Evolutionary conservation across 2,329 filamentous ascomycete genomes (phyloP).

Genomic region (Sclerotinia nivalis): DNA sequence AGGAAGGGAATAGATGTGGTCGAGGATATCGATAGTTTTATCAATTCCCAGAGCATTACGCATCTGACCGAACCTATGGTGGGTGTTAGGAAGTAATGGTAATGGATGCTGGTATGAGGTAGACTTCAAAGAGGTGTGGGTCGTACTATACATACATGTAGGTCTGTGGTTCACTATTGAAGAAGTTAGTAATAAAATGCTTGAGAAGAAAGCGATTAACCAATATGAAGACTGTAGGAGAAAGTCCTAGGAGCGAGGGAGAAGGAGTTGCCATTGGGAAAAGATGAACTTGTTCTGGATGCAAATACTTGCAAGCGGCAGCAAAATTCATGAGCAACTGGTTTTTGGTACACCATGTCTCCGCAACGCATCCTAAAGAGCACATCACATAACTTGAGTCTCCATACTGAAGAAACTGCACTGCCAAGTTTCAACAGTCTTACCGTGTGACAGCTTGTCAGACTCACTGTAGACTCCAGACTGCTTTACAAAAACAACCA

Average conservation of each 20-base stretch:
- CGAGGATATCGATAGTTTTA: constrained; percentile 78
- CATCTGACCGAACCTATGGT: constrained; percentile 96
- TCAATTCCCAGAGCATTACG: constrained; percentile 70
- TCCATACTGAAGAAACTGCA: too few species aligned
- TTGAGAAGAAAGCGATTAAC: too few species aligned
- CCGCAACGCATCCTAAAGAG: too few species aligned
- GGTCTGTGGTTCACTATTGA: constrained; percentile 22
- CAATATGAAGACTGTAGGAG: neutral
- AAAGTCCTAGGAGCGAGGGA: neutral
- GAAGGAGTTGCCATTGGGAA: neutral
- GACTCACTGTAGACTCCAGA: neutral
- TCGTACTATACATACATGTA: constrained; percentile 17
- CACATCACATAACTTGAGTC: too few species aligned
- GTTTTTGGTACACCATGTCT: too few species aligned
- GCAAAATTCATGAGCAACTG: neutral
- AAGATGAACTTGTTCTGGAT: neutral
- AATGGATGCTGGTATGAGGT: neutral
- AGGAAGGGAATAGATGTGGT: constrained; percentile 78
- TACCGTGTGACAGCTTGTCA: too few species aligned
- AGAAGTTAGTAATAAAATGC: neutral
- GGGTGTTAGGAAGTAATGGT: constrained; percentile 9
- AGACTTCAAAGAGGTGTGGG: neutral
- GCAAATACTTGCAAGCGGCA: neutral
- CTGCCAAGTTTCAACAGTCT: too few species aligned
- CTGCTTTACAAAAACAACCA: neutral